A percentile compares a stretch with the other conserved stretches of the same genome.
Evolutionary conservation across 2,329 filamentous ascomycete species (phyloP).

Genomic region (Leptodontidium sp.): DNA sequence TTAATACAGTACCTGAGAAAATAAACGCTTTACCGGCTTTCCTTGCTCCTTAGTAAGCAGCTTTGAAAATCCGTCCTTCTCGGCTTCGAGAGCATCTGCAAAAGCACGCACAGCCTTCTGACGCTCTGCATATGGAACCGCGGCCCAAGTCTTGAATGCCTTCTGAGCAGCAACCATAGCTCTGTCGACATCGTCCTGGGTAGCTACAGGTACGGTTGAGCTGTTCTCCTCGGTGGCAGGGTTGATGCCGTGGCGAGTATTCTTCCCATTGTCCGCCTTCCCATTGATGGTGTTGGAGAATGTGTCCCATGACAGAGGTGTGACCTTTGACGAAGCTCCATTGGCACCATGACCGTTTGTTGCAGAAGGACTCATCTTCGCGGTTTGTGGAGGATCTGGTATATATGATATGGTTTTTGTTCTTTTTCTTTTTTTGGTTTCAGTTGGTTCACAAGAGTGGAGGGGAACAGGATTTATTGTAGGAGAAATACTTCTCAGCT

Average conservation of each 20-base stretch:
- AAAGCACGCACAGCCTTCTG: conserved; percentile 42
- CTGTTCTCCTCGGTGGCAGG: conserved; percentile 30
- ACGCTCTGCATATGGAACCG: conserved; percentile 46
- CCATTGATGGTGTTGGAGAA: conserved; percentile 37
- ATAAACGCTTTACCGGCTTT: conserved; percentile 52
- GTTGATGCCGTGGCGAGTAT: conserved; percentile 24
- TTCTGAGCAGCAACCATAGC: conserved; percentile 49
- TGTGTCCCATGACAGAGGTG: conserved; percentile 22
- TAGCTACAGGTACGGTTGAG: conserved; percentile 54
- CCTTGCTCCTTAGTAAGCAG: conserved; percentile 59
- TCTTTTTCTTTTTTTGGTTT: not conserved
- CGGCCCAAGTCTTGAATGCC: conserved; percentile 51
- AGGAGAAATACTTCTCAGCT: not conserved
- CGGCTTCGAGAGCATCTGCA: conserved; percentile 20
- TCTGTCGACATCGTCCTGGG: conserved; percentile 48
- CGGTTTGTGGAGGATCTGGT: not conserved
- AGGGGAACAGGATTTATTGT: not conserved
- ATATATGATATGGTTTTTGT: not conserved
- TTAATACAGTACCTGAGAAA: conserved; percentile 32
- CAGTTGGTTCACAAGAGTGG: not conserved
- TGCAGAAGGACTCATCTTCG: conserved; percentile 29
- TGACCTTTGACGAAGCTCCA: not conserved
- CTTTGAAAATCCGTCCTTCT: conserved; percentile 24
- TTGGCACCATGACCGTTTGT: conserved; percentile 14
- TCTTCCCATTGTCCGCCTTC: conserved; percentile 19